Conservation (phyloP, 176 grass and related monocot species). For the Urochloa ruziziensis region DNA sequence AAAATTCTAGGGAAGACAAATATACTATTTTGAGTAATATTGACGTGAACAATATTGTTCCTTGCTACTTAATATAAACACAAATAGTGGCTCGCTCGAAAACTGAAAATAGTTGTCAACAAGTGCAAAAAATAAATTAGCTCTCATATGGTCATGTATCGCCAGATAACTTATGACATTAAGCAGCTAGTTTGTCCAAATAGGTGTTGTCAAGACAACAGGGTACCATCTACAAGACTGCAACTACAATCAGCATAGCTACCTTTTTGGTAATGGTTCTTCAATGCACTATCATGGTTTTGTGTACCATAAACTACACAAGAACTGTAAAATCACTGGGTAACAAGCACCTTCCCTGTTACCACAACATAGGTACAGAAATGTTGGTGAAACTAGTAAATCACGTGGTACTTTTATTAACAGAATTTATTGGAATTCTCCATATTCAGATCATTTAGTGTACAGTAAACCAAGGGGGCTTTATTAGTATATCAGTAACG, state of each 20-base stretch:
- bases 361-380: not conserved
- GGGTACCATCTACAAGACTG: not conserved
- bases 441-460: not conserved
- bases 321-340: not conserved
- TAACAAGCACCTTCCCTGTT: not conserved
- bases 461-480: not conserved
- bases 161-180: not conserved
- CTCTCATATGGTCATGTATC: not conserved
- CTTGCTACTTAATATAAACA: not conserved
- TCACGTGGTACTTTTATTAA: not conserved
- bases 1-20: not conserved
- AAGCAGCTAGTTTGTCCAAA: not conserved
- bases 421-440: not conserved
- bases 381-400: slow-evolving; percentile 17
- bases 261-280: not conserved
- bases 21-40: not conserved
- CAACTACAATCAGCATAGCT: not conserved
- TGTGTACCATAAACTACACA: not conserved
- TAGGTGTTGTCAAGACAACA: not conserved
- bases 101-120: not conserved
- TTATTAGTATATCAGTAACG: not conserved
- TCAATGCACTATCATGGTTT: not conserved
- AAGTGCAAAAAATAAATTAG: not conserved
- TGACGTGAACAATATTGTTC: not conserved
- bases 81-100: not conserved